A percentile compares a stretch with the other conserved stretches of the same genome.
These are phyloP conservation scores for Emiliania huxleyi DNA, from an alignment of 78 protist species.

Conservation along the genomic window DNA sequence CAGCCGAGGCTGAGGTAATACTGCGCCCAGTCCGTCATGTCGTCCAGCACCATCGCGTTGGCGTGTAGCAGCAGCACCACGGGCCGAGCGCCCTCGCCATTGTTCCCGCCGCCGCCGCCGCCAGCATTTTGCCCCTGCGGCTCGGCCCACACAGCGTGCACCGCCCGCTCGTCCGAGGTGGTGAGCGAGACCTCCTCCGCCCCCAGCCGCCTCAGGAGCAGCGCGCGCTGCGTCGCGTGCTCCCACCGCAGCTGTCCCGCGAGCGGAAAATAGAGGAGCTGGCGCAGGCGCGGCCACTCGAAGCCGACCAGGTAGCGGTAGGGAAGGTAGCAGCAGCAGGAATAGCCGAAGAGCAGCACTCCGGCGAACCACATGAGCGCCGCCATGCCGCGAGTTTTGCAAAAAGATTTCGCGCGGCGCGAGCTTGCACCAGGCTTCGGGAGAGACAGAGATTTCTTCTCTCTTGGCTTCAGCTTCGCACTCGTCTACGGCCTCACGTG, in stretches of 20 bases:
- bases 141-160: background rate
- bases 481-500: too few relatives aligned
- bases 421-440: too few relatives aligned
- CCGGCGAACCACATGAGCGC: too few relatives aligned
- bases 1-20: background rate
- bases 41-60: constrained; percentile 39
- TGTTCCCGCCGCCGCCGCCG: background rate
- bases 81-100: background rate
- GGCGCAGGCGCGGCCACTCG: constrained; percentile 8
- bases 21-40: background rate
- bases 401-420: too few relatives aligned
- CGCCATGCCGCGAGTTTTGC: too few relatives aligned
- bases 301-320: background rate
- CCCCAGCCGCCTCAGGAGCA: background rate
- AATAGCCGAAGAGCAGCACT: too few relatives aligned
- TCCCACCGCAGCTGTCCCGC: background rate
- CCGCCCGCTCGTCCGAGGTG: background rate
- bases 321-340: too few relatives aligned
- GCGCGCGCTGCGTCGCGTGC: background rate
- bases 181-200: background rate
- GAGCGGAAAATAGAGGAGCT: background rate
- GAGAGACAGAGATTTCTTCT: too few relatives aligned
- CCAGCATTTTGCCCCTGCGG: background rate
- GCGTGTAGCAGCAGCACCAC: background rate
- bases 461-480: too few relatives aligned